Percentiles rank a stretch among this genome's conserved stretches.
Conservation (phyloP, 129 eudicot genomes). For the Calendula officinalis region DNA sequence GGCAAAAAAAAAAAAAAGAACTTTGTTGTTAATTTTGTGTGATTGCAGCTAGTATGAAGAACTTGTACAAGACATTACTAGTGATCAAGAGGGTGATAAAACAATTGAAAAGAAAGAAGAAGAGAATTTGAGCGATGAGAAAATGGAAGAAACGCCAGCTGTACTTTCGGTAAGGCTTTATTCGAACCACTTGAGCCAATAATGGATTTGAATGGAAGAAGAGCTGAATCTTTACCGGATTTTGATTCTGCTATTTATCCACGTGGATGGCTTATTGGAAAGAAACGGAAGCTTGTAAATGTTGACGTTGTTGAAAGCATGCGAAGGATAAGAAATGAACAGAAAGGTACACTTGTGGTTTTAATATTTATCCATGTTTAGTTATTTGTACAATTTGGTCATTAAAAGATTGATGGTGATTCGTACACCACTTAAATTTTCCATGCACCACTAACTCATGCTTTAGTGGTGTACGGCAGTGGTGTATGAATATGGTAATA, state of each 20-base stretch:
- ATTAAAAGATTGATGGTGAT: too few species aligned
- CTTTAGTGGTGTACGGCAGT: too few species aligned
- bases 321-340: slow-evolving; percentile 97
- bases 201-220: slow-evolving; percentile 51
- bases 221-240: slow-evolving; percentile 86
- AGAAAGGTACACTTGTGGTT: slow-evolving; percentile 50
- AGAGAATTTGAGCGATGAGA: slow-evolving; percentile 39
- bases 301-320: slow-evolving; percentile 97
- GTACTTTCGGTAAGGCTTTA: slow-evolving; percentile 81
- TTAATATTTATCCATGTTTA: too few species aligned
- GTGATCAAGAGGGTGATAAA: slow-evolving; percentile 32
- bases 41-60: slow-evolving; percentile 48
- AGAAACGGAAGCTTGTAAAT: slow-evolving; percentile 90
- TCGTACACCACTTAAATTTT: too few species aligned
- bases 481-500: too few species aligned
- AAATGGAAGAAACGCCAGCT: slow-evolving; percentile 49
- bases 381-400: too few species aligned
- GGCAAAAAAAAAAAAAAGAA: too few species aligned
- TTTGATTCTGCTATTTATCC: slow-evolving; percentile 86
- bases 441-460: too few species aligned
- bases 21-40: too few species aligned
- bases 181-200: slow-evolving; percentile 87
- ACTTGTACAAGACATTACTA: slow-evolving; percentile 34
- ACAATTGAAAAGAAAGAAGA: slow-evolving; percentile 50
- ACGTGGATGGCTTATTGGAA: slow-evolving; percentile 90